These are phyloP conservation scores for Pseudopediastrum boryanum DNA, from an alignment of 139 green algal species.

Conservation along the genomic window DNA sequence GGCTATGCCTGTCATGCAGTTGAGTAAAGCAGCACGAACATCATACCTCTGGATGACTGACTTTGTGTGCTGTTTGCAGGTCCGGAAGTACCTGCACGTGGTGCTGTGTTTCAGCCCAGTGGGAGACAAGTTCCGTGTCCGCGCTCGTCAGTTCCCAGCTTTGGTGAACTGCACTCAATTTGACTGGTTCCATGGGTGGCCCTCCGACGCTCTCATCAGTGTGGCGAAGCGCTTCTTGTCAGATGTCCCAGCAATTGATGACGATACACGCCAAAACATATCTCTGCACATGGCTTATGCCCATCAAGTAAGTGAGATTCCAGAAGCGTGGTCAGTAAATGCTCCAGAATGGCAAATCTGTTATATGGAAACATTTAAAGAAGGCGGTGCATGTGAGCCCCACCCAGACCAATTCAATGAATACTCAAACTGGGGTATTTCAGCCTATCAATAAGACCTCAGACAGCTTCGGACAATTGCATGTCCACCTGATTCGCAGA, in stretches of 20 bases:
- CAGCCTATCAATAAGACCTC: no score
- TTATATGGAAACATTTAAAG: no score
- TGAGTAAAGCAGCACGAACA: background rate
- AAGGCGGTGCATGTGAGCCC: no score
- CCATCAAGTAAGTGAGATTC: conserved; percentile 62
- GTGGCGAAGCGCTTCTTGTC: conserved; percentile 83
- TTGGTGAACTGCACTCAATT: conserved; percentile 80
- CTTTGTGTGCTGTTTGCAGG: conserved; percentile 37
- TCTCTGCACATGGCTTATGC: conserved; percentile 89
- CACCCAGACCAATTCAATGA: no score
- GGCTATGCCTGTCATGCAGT: background rate
- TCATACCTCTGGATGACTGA: background rate
- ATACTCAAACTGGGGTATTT: no score
- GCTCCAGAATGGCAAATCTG: no score
- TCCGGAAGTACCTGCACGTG: conserved; percentile 85
- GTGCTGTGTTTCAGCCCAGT: conserved; percentile 92
- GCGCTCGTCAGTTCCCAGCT: conserved; percentile 87
- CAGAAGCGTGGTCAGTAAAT: no score
- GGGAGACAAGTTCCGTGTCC: conserved; percentile 89
- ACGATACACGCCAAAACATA: conserved; percentile 71
- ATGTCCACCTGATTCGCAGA: no score
- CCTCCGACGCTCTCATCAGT: conserved; percentile 80
- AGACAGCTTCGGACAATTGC: no score
- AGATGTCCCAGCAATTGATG: conserved; percentile 72
- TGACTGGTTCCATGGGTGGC: conserved; percentile 90